These are phyloP conservation scores for Neonothopanus nambi DNA, from an alignment of 1,284 basidiomycete species.

Conservation along the genomic window DNA sequence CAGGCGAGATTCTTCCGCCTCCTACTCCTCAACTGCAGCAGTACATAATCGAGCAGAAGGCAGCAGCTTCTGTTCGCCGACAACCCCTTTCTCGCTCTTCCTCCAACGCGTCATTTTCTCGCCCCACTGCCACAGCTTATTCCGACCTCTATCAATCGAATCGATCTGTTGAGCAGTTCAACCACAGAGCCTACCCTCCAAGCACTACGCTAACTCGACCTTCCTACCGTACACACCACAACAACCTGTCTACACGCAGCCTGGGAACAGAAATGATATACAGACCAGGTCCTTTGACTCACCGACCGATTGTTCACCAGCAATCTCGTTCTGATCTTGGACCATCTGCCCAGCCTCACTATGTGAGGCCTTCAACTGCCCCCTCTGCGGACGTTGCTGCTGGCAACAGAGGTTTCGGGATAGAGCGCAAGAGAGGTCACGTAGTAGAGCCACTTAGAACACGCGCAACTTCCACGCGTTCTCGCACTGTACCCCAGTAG, in stretches of 20 bases:
- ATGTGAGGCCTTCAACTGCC: too few relatives aligned
- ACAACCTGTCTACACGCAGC: background rate
- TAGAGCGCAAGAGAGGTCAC: too few relatives aligned
- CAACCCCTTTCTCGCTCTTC: slow-evolving; percentile 12
- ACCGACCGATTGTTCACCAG: background rate
- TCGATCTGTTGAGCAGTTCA: background rate
- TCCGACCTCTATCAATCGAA: background rate
- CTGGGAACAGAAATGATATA: background rate
- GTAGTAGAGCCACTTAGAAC: too few relatives aligned
- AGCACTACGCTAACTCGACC: background rate
- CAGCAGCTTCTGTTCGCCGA: background rate
- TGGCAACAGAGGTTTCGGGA: too few relatives aligned
- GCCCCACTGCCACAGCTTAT: slow-evolving; percentile 9
- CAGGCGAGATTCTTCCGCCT: slow-evolving; percentile 1
- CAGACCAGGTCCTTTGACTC: background rate
- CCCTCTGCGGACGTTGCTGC: too few relatives aligned
- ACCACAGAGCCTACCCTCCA: background rate
- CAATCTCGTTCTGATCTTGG: slow-evolving; percentile 1
- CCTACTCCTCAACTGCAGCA: slow-evolving; percentile 4
- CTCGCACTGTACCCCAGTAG: too few relatives aligned
- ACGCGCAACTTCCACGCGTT: too few relatives aligned
- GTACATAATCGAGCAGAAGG: slow-evolving; percentile 4
- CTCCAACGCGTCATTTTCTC: slow-evolving; percentile 8
- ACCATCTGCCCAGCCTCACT: background rate
- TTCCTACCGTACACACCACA: background rate